Conservation (phyloP, 768 basidiomycete species). For the Rhodocollybia butyracea region DNA sequence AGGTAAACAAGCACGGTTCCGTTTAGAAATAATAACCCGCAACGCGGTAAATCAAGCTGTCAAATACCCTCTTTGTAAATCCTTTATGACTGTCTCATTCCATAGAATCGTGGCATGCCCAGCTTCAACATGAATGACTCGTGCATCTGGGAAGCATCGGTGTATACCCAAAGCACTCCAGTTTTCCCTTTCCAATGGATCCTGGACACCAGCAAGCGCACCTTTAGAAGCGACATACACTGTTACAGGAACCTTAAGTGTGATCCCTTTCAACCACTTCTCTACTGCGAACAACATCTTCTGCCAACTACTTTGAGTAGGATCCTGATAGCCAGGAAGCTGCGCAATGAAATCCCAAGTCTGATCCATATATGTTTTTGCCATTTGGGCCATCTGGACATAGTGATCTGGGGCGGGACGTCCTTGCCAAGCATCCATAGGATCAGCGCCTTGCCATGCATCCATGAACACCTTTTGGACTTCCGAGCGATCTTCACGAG, state of each 20-base stretch:
- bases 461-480: neutral
- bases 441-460: neutral
- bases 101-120: neutral
- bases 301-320: neutral
- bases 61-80: neutral
- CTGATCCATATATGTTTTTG: neutral
- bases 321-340: neutral
- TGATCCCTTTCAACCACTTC: neutral
- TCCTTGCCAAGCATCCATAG: no score
- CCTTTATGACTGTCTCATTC: neutral
- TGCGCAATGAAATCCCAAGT: neutral
- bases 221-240: neutral
- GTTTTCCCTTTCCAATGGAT: neutral
- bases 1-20: no score
- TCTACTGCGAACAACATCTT: neutral
- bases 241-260: neutral
- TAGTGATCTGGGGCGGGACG: neutral
- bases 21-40: no score
- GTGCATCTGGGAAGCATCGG: neutral
- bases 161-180: neutral
- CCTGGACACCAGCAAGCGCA: neutral
- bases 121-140: neutral
- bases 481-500: neutral
- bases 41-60: no score
- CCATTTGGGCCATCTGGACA: neutral